Conservation (phyloP, 345 rosid genomes). For the Euphorbia peplus region DNA sequence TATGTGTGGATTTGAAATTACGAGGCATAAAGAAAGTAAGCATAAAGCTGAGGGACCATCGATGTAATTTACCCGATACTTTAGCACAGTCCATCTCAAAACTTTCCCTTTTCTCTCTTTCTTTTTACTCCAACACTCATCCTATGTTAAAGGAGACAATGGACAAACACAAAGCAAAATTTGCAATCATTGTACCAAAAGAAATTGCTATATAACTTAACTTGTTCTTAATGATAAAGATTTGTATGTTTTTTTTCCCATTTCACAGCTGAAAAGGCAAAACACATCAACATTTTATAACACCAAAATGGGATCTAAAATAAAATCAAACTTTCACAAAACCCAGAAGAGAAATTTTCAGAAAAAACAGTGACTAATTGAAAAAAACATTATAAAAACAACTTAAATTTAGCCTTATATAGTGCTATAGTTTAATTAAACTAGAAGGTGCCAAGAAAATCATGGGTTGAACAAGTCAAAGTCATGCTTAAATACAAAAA, state of each 20-base stretch:
- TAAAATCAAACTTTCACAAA: no score
- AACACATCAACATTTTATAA: neutral
- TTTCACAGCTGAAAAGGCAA: neutral
- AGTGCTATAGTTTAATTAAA: slow-evolving; percentile 1
- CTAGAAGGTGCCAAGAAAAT: slow-evolving; percentile 1
- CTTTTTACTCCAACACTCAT: slow-evolving; percentile 16
- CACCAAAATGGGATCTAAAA: neutral
- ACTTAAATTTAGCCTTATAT: neutral
- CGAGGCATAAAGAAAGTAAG: no score
- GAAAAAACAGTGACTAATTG: neutral
- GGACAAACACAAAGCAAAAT: slow-evolving; percentile 8
- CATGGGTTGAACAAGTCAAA: neutral
- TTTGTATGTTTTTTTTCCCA: neutral
- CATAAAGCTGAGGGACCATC: no score
- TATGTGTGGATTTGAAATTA: no score
- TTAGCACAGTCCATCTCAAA: slow-evolving; percentile 7
- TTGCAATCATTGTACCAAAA: slow-evolving; percentile 1
- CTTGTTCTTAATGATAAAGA: neutral
- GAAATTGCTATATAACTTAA: neutral
- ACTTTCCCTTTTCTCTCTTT: slow-evolving; percentile 18
- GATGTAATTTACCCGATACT: slow-evolving; percentile 6
- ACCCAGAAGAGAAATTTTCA: neutral
- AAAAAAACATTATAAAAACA: no score
- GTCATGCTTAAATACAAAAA: neutral
- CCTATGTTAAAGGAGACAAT: slow-evolving; percentile 1